Base-by-base conservation (phyloP, 495 filamentous ascomycete species). In the Penicillium desertorum region DNA sequence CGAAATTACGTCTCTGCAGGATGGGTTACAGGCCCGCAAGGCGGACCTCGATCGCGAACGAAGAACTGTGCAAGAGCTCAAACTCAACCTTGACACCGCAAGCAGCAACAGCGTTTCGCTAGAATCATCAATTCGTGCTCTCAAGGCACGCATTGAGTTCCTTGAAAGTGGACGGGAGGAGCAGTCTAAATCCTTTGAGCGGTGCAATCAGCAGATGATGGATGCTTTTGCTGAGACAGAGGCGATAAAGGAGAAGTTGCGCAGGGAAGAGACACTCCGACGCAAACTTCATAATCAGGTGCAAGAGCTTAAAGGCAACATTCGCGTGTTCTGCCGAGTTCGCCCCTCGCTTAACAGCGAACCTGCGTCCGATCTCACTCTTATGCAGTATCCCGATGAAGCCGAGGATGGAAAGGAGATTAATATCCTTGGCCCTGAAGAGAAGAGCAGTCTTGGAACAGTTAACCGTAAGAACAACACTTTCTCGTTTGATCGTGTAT, bases 291-390 rank as follows among this genome's bases (percentile, higher is more conserved):
- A 97, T 76, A 97, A 98, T 68, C 92, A 96, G 70, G 92, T 98
- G 36, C 92, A 98, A 68, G 95, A 99, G 62, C 81, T 99, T n/a
- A 96, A 96, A 71, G 94, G 94, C 54, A 99, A 99, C 62, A 99
- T 99, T 62, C 89, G 94, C 10, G 94, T 99, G 39, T 98, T 98
- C 81, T 97, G 92, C 70, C 86, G 94, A 64, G 92, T 97, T 30
- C 89, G 95, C n/a, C 94, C 95, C 3, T 78, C 88, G 0, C 77
- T 94, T 4, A 65, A 80, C 37, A 65, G 58, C 4, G 78, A 83
- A 41, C 78, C 83, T 19, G 75, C 74, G 1, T 83, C 88, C 3
- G 79, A 80, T 22, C 82, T 86, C 29, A 80, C 84, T 4, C 83
- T 84, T 51, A 87, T 98, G 53, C 79, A 76, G 5, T 96, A 89